Base-by-base conservation (phyloP, 805 yeast species). In the Wickerhamiella bombiphila region DNA sequence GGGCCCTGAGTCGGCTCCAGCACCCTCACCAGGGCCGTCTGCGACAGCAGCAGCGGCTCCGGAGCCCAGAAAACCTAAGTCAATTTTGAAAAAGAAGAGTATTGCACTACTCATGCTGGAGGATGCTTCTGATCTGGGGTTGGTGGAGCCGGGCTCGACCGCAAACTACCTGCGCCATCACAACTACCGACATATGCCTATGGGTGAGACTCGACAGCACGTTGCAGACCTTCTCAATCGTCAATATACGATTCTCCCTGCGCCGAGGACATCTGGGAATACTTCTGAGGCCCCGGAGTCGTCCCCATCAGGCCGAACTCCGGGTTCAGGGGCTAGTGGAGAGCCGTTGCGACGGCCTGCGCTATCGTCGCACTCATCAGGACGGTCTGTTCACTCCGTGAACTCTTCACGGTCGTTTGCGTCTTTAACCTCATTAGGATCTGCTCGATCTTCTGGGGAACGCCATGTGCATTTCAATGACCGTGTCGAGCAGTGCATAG, bases 381-480 rank as follows among this genome's bases (percentile, higher is more conserved):
- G n/a, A 15, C 15, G 18, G 18, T 30, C 33, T n/a, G 21, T 30
- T n/a, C 18, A 22, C 20, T 30, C 33, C 7, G n/a, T 30, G 22
- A 16, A 30, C 16, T 30, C 33, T 7, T 5, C 16, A 15, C 14
- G 9, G 9, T 30, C 33, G 8, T 14, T 13, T 6, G 7, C 13
- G 18, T 30, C 33, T 3, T 11, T 9, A 5, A 22, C 36, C 13
- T n/a, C 33, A 18, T 34, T 26, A 13, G 32, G 40, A 17, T 43
- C 46, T 13, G 22, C 36, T 14, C 26, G 9, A n/a, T 31, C 42
- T 3, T 28, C 24, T 8, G 40, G 40, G 26, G 66, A 61, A 46
- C 71, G 93, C 43, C 93, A 72, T 49, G 86, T 91, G 43, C 97
- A 86, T 58, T 91, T 91, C 61, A 91, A 79, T 56, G 93, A 83